Percentiles rank a stretch among this genome's conserved stretches.
Evolutionary conservation across 345 rosid species (phyloP).

Genomic region (Lumnitzera littorea): DNA sequence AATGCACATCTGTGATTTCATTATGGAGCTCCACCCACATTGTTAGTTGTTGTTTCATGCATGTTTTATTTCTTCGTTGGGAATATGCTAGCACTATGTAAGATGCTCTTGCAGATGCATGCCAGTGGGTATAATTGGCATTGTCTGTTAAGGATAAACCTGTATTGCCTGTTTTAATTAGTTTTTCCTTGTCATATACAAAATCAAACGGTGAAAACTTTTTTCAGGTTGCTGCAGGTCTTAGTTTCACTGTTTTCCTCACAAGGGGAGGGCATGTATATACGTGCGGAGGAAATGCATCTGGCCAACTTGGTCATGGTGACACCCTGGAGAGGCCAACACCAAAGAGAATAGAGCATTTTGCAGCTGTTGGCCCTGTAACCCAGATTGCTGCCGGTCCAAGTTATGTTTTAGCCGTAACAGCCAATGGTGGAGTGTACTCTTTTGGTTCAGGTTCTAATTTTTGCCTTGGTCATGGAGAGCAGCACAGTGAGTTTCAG

Average conservation of each 20-base stretch:
- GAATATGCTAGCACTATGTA: too few species aligned
- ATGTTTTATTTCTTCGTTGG: too few species aligned
- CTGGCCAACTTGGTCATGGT: constrained; percentile 95
- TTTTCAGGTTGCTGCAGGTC: constrained; percentile 88
- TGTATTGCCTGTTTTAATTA: too few species aligned
- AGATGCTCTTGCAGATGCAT: too few species aligned
- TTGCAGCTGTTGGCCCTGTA: constrained; percentile 52
- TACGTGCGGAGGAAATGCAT: constrained; percentile 74
- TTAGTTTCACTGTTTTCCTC: constrained; percentile 77
- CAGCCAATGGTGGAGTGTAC: constrained; percentile 55
- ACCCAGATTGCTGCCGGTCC: constrained; percentile 89
- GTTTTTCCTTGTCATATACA: constrained; percentile 1
- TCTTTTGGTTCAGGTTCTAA: constrained; percentile 89
- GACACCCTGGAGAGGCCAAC: constrained; percentile 70
- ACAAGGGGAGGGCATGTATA: constrained; percentile 70
- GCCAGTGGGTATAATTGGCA: neutral
- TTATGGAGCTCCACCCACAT: too few species aligned
- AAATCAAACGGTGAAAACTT: constrained; percentile 10
- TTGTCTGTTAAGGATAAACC: neutral
- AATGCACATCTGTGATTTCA: too few species aligned
- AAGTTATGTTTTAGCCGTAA: constrained; percentile 70
- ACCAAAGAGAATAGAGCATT: constrained; percentile 53
- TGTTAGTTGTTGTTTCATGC: too few species aligned
- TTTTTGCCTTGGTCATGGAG: constrained; percentile 98
- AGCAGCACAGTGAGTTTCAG: constrained; percentile 75